phyloP scores from a whole-genome alignment of 192 early-diverging fungal species.

The Umbelopsis sp. region DNA sequence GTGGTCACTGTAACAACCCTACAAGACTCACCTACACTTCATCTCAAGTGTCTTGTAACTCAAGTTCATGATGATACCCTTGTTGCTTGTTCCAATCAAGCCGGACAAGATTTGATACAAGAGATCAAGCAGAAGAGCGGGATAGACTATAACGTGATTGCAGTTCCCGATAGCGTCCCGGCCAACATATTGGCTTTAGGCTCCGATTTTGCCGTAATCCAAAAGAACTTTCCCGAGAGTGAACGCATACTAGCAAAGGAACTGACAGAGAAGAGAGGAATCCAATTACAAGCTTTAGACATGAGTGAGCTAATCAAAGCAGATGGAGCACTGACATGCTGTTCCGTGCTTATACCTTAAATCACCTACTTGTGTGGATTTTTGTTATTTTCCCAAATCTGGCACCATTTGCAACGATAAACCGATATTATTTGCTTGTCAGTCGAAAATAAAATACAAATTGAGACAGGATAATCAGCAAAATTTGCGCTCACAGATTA shows the following conservation, averaged over 20 bases:
- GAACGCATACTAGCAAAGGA: conserved; percentile 20
- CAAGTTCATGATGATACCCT: conserved; percentile 19
- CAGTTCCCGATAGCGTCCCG: conserved; percentile 39
- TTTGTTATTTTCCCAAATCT: not conserved
- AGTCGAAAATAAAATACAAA: conserved; percentile 6
- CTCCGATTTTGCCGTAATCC: conserved; percentile 29
- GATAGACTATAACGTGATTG: conserved; percentile 19
- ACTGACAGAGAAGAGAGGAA: conserved; percentile 7
- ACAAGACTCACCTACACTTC: conserved; percentile 29
- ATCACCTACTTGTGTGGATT: too few species aligned
- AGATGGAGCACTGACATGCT: conserved; percentile 46
- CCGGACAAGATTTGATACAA: conserved; percentile 25
- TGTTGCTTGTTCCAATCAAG: conserved; percentile 29
- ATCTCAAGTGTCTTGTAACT: conserved; percentile 43
- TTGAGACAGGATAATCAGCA: not conserved
- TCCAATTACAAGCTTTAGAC: conserved; percentile 10
- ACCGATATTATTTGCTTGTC: not conserved
- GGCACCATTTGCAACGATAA: too few species aligned
- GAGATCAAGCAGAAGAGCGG: conserved; percentile 26
- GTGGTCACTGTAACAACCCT: conserved; percentile 14
- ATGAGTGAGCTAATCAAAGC: conserved; percentile 46
- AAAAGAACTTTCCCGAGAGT: conserved; percentile 36
- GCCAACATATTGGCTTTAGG: conserved; percentile 37
- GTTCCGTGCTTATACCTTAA: conserved; percentile 27
- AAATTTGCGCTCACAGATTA: not conserved